Percentiles rank a stretch among this genome's conserved stretches.
Evolutionary conservation across 805 yeast species (phyloP).

Genomic region (Candida andamanensis): DNA sequence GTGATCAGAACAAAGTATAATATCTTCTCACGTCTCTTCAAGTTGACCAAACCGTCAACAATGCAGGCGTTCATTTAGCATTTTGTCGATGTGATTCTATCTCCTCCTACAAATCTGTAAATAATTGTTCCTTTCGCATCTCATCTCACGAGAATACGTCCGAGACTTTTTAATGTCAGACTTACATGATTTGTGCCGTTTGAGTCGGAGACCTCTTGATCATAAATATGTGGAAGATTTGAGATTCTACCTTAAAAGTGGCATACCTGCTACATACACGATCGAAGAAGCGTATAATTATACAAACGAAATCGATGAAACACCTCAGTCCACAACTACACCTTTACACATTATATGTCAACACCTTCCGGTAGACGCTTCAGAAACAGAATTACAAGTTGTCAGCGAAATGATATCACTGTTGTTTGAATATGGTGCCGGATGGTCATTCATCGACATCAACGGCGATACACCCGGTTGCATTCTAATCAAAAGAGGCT

Average conservation of each 20-base stretch:
- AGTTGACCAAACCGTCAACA: no score
- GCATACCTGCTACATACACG: constrained; percentile 81
- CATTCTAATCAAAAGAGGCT: constrained; percentile 52
- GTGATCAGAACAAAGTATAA: no score
- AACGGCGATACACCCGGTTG: constrained; percentile 83
- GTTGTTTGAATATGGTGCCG: constrained; percentile 82
- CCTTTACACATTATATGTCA: constrained; percentile 70
- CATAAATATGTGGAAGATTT: constrained; percentile 41
- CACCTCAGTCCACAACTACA: constrained; percentile 60
- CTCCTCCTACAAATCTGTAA: background rate
- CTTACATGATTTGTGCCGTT: constrained; percentile 58
- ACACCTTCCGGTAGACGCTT: constrained; percentile 43
- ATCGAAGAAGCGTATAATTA: constrained; percentile 67
- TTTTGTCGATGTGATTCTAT: no score
- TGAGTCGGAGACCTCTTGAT: constrained; percentile 47
- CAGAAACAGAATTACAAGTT: constrained; percentile 38
- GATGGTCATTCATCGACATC: constrained; percentile 78
- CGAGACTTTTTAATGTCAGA: constrained; percentile 57
- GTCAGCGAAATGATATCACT: constrained; percentile 54
- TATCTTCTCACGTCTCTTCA: no score
- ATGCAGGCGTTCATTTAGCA: no score
- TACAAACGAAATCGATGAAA: constrained; percentile 37
- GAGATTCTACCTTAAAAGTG: constrained; percentile 46
- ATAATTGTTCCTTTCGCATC: constrained; percentile 1
- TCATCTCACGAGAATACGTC: constrained; percentile 3